Percentiles rank a stretch among this genome's conserved stretches.
These are phyloP conservation scores for Glycine soja DNA, from an alignment of 306 rosid genomes.

Conservation along the genomic window DNA sequence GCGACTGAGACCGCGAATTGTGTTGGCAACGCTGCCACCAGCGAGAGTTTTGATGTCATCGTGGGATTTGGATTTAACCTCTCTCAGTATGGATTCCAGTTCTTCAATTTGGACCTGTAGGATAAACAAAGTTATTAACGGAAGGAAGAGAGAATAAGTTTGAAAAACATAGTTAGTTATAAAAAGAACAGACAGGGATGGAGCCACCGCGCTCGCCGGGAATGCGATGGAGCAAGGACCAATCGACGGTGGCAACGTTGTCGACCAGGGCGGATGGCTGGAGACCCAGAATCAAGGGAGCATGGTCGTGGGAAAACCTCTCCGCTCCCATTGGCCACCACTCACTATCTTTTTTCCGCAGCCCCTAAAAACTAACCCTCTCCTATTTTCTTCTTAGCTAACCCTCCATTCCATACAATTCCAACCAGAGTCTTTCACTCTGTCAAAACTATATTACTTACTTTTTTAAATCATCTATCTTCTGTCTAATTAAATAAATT, in stretches of 20 bases:
- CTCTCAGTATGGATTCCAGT: constrained; percentile 65
- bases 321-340: too few relatives aligned
- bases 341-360: too few relatives aligned
- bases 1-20: constrained; percentile 76
- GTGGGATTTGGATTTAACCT: constrained; percentile 61
- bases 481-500: too few relatives aligned
- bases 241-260: constrained; percentile 70
- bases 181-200: constrained; percentile 51
- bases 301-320: not conserved
- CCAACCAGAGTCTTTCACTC: too few relatives aligned
- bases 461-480: too few relatives aligned
- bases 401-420: too few relatives aligned
- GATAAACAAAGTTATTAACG: too few relatives aligned
- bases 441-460: too few relatives aligned
- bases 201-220: constrained; percentile 97
- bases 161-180: too few relatives aligned
- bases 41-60: constrained; percentile 75
- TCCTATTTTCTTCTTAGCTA: too few relatives aligned
- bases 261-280: constrained; percentile 87
- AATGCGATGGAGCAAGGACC: constrained; percentile 69
- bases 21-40: constrained; percentile 94
- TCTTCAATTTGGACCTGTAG: constrained; percentile 72
- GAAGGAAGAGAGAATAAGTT: too few relatives aligned
- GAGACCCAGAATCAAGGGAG: constrained; percentile 82
- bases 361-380: too few relatives aligned